Conservation (phyloP, 176 grass and related monocot genomes). For the Zoysia pacifica region DNA sequence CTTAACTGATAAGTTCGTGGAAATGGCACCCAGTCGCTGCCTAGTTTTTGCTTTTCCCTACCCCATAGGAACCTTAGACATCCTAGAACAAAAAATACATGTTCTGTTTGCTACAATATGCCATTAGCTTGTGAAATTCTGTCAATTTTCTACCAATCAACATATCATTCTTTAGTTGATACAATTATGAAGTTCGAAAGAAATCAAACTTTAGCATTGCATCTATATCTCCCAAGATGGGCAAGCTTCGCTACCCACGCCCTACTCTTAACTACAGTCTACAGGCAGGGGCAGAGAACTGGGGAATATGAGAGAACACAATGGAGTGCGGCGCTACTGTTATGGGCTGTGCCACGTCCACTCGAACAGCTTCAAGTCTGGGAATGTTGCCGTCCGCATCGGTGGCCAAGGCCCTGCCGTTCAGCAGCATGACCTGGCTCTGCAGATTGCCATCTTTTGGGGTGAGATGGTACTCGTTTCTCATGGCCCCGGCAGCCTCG, state of each 20-base stretch:
- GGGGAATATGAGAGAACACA: conserved; percentile 55
- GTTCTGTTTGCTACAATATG: background rate
- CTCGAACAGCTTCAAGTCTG: conserved; percentile 28
- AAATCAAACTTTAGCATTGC: background rate
- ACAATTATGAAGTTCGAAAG: background rate
- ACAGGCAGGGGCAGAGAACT: conserved; percentile 56
- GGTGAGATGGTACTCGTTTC: conserved; percentile 76
- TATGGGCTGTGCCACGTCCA: conserved; percentile 45
- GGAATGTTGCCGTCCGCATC: conserved; percentile 59
- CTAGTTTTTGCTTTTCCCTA: too few species aligned
- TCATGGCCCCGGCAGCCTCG: background rate
- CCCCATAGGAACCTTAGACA: too few species aligned
- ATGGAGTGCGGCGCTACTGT: conserved; percentile 51
- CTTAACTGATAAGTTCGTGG: too few species aligned
- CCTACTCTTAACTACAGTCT: background rate
- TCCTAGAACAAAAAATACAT: too few species aligned
- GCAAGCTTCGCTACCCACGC: conserved; percentile 42
- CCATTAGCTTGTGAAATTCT: background rate
- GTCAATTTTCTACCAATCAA: background rate
- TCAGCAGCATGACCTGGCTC: conserved; percentile 76
- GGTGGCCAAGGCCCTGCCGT: conserved; percentile 55
- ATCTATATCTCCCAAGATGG: conserved; percentile 32
- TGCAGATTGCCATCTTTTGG: conserved; percentile 49
- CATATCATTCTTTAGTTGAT: background rate
- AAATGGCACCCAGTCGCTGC: too few species aligned